Evolutionary conservation across 2,329 filamentous ascomycete genomes (phyloP), one percentile per base, ranked within the genome.

Genomic region (Tolypocladium ovalisporum): DNA sequence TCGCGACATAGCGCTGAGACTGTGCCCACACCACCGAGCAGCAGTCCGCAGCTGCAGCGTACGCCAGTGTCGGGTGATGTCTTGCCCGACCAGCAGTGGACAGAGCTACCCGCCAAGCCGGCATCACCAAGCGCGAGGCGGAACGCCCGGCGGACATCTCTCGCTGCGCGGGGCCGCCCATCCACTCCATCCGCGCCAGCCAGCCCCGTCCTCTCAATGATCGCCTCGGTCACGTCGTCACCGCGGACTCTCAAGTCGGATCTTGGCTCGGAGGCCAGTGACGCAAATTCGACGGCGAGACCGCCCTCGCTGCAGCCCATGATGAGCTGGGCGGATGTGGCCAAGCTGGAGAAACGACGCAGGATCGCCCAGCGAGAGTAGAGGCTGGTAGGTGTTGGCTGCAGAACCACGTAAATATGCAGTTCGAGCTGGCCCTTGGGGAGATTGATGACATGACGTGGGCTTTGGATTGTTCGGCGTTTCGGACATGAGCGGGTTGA

Each of bases 291-390:
- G 1, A 64, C 62, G 32, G 54, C 57, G 29, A 57, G 62, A 19
- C 64, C 63, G 7, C 72, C 73, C 13, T 64, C 71, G 4, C 57
- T 75, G 35, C 71, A 69, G 27, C 63, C 70, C 13, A 62, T 65
- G 47, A 70, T 68, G 65, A 75, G 73, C 56, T 76, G 73, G 73
- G 73, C 73, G 12, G 73, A 75, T 58, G 70, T 75, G 5, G 72
- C 70, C 15, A 65, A 63, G 17, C 60, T 64, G n/a, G 64, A 66
- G 3, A 63, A 63, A 56, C 58, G 56, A 22, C 49, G 39, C 6
- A 24, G 13, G 42, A 24, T 22, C 24, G 47, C 13, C 9, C 29
- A 42, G 35, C 54, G 49, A n/a, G 55, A 32, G 19, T 39, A 29
- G 32, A 8, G n/a, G 4, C 42, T 12, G 36, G 47, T 42, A 10